phyloP scores from a whole-genome alignment of 208 protist genomes.

The Acanthamoeba rhysodes region DNA sequence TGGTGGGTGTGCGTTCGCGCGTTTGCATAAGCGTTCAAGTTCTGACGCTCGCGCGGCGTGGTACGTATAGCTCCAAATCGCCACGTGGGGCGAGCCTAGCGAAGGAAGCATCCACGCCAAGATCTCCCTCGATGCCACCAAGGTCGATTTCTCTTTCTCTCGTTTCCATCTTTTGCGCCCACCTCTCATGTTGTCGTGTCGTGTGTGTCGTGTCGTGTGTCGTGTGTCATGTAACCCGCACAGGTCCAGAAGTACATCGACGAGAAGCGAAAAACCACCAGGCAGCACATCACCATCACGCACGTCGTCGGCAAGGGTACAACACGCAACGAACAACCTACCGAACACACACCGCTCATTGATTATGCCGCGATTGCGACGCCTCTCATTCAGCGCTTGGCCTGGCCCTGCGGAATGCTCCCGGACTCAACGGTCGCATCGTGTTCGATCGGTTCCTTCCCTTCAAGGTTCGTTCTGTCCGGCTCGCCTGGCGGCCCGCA shows the following conservation, averaged over 20 bases:
- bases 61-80: conserved; percentile 7
- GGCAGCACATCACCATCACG: conserved; percentile 61
- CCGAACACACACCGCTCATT: too few relatives aligned
- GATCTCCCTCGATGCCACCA: conserved; percentile 64
- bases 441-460: conserved; percentile 59
- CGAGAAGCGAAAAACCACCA: conserved; percentile 34
- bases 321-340: too few relatives aligned
- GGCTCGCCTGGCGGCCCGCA: too few relatives aligned
- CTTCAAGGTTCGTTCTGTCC: conserved; percentile 17
- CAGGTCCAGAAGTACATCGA: conserved; percentile 54
- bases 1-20: too few relatives aligned
- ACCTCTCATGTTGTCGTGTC: neutral
- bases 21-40: neutral
- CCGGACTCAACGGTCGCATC: conserved; percentile 49
- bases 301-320: conserved; percentile 63
- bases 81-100: conserved; percentile 15
- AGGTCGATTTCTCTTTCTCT: neutral
- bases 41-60: neutral
- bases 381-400: neutral
- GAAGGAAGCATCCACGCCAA: conserved; percentile 68
- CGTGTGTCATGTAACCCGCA: too few relatives aligned
- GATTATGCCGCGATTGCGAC: neutral
- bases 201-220: neutral
- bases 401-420: neutral
- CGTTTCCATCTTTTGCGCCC: too few relatives aligned